Percentiles rank a stretch among this genome's conserved stretches.
Evolutionary conservation across 176 grass and related monocot species (phyloP).

Genomic region (Zea mays): DNA sequence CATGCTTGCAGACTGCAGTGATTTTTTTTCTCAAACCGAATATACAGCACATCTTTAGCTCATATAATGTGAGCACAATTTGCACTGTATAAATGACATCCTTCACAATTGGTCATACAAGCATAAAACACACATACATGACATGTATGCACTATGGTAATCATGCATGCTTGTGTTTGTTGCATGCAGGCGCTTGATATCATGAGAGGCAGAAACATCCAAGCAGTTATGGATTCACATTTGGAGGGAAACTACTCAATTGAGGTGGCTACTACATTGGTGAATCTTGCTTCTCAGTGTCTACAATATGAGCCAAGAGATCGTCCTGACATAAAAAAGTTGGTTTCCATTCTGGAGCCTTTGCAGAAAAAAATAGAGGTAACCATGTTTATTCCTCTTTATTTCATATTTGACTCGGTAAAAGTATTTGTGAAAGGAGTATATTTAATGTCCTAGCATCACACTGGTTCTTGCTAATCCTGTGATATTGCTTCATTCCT

Average conservation of each 20-base stretch:
- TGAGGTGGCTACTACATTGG: conserved; percentile 79
- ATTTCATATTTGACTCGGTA: conserved; percentile 6
- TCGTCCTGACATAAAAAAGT: conserved; percentile 68
- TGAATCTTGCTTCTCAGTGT: conserved; percentile 82
- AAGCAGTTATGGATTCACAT: conserved; percentile 87
- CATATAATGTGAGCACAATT: conserved; percentile 4
- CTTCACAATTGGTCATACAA: neutral
- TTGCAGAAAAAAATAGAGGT: conserved; percentile 83
- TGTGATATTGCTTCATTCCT: too few relatives aligned
- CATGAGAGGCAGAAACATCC: conserved; percentile 76
- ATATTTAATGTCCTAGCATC: conserved; percentile 6
- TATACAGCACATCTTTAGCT: neutral
- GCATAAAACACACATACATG: neutral
- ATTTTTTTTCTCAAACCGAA: conserved; percentile 13
- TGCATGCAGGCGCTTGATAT: conserved; percentile 78
- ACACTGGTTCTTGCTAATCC: neutral
- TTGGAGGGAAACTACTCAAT: conserved; percentile 88
- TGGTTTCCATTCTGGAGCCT: conserved; percentile 67
- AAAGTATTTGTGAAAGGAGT: conserved; percentile 4
- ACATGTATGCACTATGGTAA: conserved; percentile 6
- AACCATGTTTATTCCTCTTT: conserved; percentile 22
- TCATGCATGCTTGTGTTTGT: conserved; percentile 18
- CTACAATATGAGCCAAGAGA: conserved; percentile 89
- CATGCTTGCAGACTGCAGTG: neutral
- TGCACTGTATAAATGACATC: conserved; percentile 10